These are phyloP conservation scores for Dissoconium aciculare DNA, from an alignment of 2,329 filamentous ascomycete species.

Conservation along the genomic window DNA sequence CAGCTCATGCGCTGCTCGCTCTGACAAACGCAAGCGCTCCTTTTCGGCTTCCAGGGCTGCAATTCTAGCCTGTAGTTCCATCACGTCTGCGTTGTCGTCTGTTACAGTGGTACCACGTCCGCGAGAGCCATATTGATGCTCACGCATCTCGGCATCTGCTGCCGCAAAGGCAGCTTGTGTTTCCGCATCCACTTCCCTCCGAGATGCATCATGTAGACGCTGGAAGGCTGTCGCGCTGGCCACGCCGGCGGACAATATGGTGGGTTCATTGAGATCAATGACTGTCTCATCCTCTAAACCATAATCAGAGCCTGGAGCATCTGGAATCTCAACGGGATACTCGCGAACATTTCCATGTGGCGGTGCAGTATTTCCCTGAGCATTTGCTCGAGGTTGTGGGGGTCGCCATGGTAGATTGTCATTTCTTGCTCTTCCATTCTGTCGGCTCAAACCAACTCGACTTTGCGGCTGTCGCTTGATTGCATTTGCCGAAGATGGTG, in stretches of 20 bases:
- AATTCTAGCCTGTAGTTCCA: slow-evolving; percentile 28
- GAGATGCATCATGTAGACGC: slow-evolving; percentile 2
- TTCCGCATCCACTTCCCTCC: slow-evolving; percentile 14
- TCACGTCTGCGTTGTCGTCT: slow-evolving; percentile 12
- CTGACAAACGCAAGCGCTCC: slow-evolving; percentile 24
- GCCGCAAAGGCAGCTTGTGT: slow-evolving; percentile 21
- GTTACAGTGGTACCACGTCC: background rate
- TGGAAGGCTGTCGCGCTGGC: slow-evolving; percentile 1
- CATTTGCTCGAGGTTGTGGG: slow-evolving; percentile 13
- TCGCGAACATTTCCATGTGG: slow-evolving; percentile 3
- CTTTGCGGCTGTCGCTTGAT: slow-evolving; percentile 13
- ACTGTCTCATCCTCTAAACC: slow-evolving; percentile 32
- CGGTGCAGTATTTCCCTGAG: background rate
- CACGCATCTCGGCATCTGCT: slow-evolving; percentile 21
- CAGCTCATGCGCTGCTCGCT: slow-evolving; percentile 30
- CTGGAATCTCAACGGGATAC: slow-evolving; percentile 14
- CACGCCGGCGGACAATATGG: slow-evolving; percentile 6
- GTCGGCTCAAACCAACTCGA: slow-evolving; percentile 12
- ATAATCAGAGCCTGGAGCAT: slow-evolving; percentile 28
- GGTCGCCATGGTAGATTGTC: slow-evolving; percentile 19
- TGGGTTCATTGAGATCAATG: slow-evolving; percentile 31
- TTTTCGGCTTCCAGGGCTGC: slow-evolving; percentile 33
- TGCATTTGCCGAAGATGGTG: slow-evolving; percentile 1
- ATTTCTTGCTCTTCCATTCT: slow-evolving; percentile 6
- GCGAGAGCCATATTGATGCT: slow-evolving; percentile 9